These are phyloP conservation scores for Nakazawaea ambrosiae DNA, from an alignment of 805 yeast species.

Conservation along the genomic window DNA sequence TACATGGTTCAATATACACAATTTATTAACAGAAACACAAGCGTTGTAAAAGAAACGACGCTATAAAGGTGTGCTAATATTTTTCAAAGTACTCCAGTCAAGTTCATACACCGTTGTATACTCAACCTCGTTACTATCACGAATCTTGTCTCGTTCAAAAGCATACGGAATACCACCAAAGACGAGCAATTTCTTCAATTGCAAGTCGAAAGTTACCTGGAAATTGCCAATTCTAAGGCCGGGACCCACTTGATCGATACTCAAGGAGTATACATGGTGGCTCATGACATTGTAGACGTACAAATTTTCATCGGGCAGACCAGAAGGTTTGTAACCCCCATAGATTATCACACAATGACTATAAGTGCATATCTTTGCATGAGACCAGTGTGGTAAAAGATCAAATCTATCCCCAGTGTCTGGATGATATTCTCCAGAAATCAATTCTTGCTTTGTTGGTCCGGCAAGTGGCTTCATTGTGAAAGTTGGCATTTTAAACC, in stretches of 20 bases:
- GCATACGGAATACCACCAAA: neutral
- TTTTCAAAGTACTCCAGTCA: neutral
- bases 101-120: slow-evolving; percentile 5
- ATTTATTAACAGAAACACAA: neutral
- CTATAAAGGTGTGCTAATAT: no score
- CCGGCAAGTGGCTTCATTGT: no score
- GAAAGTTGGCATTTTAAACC: slow-evolving; percentile 3
- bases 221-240: neutral
- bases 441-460: neutral
- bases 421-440: neutral
- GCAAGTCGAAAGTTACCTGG: slow-evolving; percentile 3
- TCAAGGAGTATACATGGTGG: neutral
- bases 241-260: neutral
- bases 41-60: no score
- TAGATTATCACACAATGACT: slow-evolving; percentile 1
- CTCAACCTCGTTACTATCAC: slow-evolving; percentile 7
- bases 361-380: neutral
- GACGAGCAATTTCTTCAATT: slow-evolving; percentile 5
- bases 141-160: neutral
- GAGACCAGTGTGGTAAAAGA: neutral
- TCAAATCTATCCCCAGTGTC: neutral
- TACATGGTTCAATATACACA: neutral
- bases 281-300: slow-evolving; percentile 3
- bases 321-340: neutral
- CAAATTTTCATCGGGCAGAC: neutral